Conservation (phyloP, 2,329 filamentous ascomycete species). For the Aulographum hederae region DNA sequence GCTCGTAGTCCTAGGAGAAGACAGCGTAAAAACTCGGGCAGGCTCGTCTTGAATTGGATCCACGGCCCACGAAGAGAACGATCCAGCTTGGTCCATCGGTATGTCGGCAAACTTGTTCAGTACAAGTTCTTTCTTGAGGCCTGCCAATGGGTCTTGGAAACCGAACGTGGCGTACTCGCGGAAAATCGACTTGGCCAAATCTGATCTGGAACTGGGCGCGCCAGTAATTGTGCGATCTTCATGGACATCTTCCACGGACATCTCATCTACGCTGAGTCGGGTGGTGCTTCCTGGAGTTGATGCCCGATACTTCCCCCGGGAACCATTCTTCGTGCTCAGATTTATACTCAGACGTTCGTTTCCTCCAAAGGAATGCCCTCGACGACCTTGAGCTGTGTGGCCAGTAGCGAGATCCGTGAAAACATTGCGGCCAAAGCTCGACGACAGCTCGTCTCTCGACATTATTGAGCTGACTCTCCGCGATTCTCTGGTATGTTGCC, state of each 20-base stretch:
- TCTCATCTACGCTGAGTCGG: conserved; percentile 10
- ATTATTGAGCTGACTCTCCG: conserved; percentile 82
- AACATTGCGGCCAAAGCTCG: conserved; percentile 63
- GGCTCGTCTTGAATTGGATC: no score
- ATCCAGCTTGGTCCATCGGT: conserved; percentile 5
- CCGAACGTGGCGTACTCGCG: conserved; percentile 13
- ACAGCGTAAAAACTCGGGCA: no score
- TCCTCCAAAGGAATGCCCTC: conserved; percentile 58
- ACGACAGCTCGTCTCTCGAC: conserved; percentile 69
- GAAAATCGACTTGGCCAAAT: no score
- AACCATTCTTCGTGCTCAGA: no score
- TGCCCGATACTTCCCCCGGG: no score
- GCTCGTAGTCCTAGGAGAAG: no score
- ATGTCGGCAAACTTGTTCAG: conserved; percentile 18
- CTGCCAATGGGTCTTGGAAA: conserved; percentile 14
- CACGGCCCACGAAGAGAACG: not conserved
- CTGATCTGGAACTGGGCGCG: no score
- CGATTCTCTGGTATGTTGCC: conserved; percentile 38
- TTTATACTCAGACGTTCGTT: no score
- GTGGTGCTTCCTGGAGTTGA: conserved; percentile 33
- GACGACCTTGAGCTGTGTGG: conserved; percentile 30
- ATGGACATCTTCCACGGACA: no score
- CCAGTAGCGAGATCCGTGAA: conserved; percentile 53
- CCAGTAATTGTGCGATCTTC: no score
- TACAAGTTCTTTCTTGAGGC: conserved; percentile 19